Evolutionary conservation across 495 filamentous ascomycete genomes (phyloP), one percentile per base, ranked within the genome.

Genomic region (Penicillium salamii): DNA sequence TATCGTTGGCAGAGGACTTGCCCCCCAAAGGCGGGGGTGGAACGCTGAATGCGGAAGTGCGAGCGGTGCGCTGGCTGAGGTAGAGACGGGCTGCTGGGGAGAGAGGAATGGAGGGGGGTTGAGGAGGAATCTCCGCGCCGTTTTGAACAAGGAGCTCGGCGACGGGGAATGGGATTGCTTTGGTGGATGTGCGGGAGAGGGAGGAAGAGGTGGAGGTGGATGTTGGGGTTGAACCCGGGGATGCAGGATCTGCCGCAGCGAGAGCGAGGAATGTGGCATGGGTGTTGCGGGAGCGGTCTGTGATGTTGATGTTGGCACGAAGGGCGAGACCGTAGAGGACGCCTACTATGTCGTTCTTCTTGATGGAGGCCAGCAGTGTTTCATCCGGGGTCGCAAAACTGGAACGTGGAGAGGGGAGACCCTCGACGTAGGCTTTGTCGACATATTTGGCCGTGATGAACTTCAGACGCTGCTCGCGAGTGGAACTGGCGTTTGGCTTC

Each of bases 401-500:
- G 11, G 90, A 93, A 8, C 86, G 66, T 0, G 87, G 83, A 15
- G 88, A 66, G 3, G 87, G 86, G 15, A 97, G 82, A 5, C 83
- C 83, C 53, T 88, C 81, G 14, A 99, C 88, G 58, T 80, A 96
- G 12, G 83, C 81, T 49, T 84, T 77, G 6, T 97, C 87, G 26
- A 88, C 88, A 57, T 99, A 99, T 69, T 99, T 99, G 31, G 86
- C 79, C 5, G 89, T 96, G 61, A 99, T 97, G 62, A 96, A 99
- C 53, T 79, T 87, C 11, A 97, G 77, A 14, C 93, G 79, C 61
- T 93, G 88, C 58, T 99, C 93, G 20, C 93, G 82, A 3, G 85
- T 91, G 8, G 95, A 88, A 38, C 82, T 79, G 2, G 87, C 76
- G 4, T 73, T 67, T 7, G 90, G 92, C 58, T 93, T 96, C 26